phyloP scores from a whole-genome alignment of 23 red algal species.

The Agarophyton chilense region DNA sequence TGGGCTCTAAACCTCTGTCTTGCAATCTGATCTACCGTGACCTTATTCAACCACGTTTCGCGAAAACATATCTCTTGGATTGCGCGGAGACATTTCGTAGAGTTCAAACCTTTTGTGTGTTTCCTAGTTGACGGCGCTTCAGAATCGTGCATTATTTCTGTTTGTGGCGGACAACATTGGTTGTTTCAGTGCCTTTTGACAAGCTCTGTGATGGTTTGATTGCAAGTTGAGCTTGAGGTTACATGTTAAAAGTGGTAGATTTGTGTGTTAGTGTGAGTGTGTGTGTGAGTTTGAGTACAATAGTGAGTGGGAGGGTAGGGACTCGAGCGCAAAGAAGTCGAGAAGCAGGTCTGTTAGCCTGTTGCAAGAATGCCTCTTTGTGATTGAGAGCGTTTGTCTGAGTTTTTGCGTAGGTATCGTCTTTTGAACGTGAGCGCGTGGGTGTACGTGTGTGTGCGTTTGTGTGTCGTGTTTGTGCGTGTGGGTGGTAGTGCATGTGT shows the following conservation, averaged over 20 bases:
- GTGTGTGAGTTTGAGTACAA: constrained; percentile 29
- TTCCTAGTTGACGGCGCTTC: neutral
- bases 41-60: no score
- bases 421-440: no score
- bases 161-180: no score
- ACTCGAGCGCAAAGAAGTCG: neutral
- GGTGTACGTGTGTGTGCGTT: no score
- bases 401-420: neutral
- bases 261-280: constrained; percentile 32
- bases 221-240: constrained; percentile 27
- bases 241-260: constrained; percentile 13
- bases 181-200: no score
- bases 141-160: no score
- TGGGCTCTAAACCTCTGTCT: constrained; percentile 39
- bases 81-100: neutral
- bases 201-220: no score
- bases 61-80: neutral
- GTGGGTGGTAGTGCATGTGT: no score
- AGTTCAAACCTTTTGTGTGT: neutral
- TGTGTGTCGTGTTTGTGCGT: no score
- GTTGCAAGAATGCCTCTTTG: neutral
- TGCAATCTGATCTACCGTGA: no score
- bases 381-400: neutral
- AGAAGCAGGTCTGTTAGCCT: neutral
- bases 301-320: neutral